Percentiles rank a stretch among this genome's conserved stretches.
phyloP scores from a whole-genome alignment of 345 rosid genomes.

The Bruguiera gymnorhiza region DNA sequence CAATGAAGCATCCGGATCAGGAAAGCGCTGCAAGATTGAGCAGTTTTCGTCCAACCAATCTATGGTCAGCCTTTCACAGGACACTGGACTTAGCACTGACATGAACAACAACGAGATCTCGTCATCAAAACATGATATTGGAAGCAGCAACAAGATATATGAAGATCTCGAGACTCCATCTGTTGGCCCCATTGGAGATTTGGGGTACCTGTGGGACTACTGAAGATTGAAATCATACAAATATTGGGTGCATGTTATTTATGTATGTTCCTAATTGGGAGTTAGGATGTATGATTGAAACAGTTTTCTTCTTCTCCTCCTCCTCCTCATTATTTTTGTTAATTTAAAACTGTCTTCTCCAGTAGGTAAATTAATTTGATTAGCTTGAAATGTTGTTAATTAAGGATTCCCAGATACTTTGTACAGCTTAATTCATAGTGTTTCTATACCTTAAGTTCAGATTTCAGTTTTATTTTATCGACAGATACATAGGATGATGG shows the following conservation, averaged over 20 bases:
- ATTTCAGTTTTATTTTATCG: conserved; percentile 11
- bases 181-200: conserved; percentile 28
- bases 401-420: conserved; percentile 23
- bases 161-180: conserved; percentile 27
- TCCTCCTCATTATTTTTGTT: neutral
- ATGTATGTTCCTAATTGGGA: conserved; percentile 15
- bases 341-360: too few relatives aligned
- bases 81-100: conserved; percentile 63
- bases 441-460: conserved; percentile 21
- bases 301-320: neutral
- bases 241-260: neutral
- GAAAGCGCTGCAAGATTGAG: conserved; percentile 44
- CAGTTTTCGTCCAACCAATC: conserved; percentile 59
- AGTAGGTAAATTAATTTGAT: conserved; percentile 7
- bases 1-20: conserved; percentile 9
- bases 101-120: conserved; percentile 53
- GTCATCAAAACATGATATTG: conserved; percentile 41
- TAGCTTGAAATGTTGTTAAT: conserved; percentile 19
- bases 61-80: conserved; percentile 50
- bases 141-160: conserved; percentile 19
- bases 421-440: conserved; percentile 33
- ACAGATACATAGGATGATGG: neutral
- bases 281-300: conserved; percentile 6
- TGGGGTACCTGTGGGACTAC: conserved; percentile 41
- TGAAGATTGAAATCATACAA: conserved; percentile 1